Percentiles rank a stretch among this genome's conserved stretches.
These are phyloP conservation scores for Metroxylon sagu DNA, from an alignment of 176 grass and related monocot genomes.

Conservation along the genomic window DNA sequence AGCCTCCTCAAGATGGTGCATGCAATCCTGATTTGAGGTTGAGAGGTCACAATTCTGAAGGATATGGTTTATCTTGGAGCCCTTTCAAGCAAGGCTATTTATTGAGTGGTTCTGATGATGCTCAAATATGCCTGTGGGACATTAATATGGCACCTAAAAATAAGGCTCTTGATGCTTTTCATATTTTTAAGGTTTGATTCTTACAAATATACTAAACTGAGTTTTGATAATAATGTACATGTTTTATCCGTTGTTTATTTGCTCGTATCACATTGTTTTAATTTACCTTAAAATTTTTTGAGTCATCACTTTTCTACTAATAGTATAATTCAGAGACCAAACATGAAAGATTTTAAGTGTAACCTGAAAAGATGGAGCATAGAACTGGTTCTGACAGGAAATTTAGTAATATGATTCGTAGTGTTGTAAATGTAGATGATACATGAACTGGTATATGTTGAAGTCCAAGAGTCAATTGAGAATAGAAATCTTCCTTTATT, in stretches of 20 bases:
- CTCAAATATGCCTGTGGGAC: constrained; percentile 93
- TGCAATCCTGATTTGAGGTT: constrained; percentile 94
- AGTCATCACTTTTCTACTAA: no score
- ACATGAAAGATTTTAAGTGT: no score
- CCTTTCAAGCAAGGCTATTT: constrained; percentile 88
- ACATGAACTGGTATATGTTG: no score
- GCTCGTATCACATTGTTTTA: no score
- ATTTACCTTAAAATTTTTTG: no score
- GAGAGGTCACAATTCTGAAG: constrained; percentile 89
- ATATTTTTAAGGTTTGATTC: constrained; percentile 72
- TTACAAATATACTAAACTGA: constrained; percentile 2
- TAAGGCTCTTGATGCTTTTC: constrained; percentile 78
- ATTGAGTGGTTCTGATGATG: constrained; percentile 95
- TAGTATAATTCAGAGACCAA: no score
- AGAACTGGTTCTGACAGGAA: no score
- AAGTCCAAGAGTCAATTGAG: no score
- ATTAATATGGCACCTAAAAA: constrained; percentile 73
- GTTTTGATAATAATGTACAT: neutral
- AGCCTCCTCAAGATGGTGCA: constrained; percentile 78
- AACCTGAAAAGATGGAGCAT: no score
- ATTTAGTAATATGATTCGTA: no score
- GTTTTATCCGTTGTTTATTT: neutral
- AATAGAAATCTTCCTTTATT: no score
- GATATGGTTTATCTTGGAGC: constrained; percentile 98
- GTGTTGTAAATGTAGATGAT: no score